Evolutionary conservation across 306 rosid genomes (phyloP).

Genomic region (apple (Malus domestica)): DNA sequence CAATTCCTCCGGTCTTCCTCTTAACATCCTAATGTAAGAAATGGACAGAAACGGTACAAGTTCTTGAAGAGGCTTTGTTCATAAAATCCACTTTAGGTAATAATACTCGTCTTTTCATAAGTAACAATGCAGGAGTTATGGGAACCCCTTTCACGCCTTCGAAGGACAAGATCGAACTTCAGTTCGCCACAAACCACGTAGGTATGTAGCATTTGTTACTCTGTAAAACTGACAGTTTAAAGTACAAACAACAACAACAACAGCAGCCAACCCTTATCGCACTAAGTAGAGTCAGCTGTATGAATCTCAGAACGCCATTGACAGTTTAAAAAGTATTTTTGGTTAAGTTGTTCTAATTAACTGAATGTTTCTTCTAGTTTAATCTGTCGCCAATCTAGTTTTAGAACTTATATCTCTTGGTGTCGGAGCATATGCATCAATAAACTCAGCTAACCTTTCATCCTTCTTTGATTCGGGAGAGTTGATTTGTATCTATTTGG

Average conservation of each 20-base stretch:
- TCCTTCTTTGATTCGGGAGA: background rate
- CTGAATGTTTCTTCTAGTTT: background rate
- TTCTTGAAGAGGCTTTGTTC: background rate
- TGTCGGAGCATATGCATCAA: no score
- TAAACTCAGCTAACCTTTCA: no score
- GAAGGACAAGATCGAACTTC: constrained; percentile 72
- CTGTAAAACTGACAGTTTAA: background rate
- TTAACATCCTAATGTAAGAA: constrained; percentile 80
- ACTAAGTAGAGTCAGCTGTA: no score
- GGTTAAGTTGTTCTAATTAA: background rate
- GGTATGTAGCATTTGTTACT: constrained; percentile 30
- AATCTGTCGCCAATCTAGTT: no score
- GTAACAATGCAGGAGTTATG: constrained; percentile 89
- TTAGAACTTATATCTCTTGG: no score
- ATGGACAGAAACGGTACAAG: background rate
- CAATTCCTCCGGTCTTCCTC: constrained; percentile 42
- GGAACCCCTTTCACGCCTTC: constrained; percentile 62
- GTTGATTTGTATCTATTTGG: no score
- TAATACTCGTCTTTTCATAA: constrained; percentile 26
- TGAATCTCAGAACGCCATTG: no score
- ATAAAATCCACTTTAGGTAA: constrained; percentile 8
- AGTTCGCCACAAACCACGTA: constrained; percentile 76
- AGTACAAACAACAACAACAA: background rate
- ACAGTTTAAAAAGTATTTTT: background rate
- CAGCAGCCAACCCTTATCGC: no score